Base-by-base conservation (phyloP, 2,329 filamentous ascomycete species). In the Aureobasidium sp. region DNA sequence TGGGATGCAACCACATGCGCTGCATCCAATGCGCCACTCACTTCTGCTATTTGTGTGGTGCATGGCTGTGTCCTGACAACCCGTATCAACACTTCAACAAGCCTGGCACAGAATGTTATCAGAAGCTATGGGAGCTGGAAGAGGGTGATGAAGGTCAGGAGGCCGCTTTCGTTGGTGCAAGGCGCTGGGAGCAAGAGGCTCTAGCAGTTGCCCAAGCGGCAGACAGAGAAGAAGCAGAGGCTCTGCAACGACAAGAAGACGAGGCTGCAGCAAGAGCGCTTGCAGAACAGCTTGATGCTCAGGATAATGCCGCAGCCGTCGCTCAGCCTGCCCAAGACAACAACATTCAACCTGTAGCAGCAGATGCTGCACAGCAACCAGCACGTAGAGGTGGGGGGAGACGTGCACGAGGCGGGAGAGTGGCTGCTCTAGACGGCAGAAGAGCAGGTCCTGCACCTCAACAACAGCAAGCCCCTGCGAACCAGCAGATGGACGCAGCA, bases 1-100 rank as follows among this genome's bases (percentile, higher is more conserved):
- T 90, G 71, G 94, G 94, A 43, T 99, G 94, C 80, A 97, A 97
- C 74, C 92, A 97, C 75, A 97, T 97, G 92, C 89, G 87, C 55
- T 97, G 93, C 76, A 90, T 88, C 73, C 87, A 90, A 66, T 99
- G 94, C 78, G 82, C 87, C 57, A 89, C 90, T 2, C 93, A 97
- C 74, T 97, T 97, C 73, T 99, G 94, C 77, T 97, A 97, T 68
- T 82, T 97, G 1, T 97, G 94, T 71, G 88, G 88, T 0, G 82
- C 86, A n/a, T 97, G 90, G 89, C 81, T 99, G 46, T 83, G 87
- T 62, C 84, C 89, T 0, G 80, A 78, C 20, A 94, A 96, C 68
- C 92, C 92, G 1, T 97, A 97, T 71, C 77, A 82, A 61, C 94
- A 99, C 73, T 99, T 92, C 78, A 96, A 96, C 71, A 81, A 84